Conservation (phyloP, 176 grass and related monocot species). For the Eremochloa ophiuroides region DNA sequence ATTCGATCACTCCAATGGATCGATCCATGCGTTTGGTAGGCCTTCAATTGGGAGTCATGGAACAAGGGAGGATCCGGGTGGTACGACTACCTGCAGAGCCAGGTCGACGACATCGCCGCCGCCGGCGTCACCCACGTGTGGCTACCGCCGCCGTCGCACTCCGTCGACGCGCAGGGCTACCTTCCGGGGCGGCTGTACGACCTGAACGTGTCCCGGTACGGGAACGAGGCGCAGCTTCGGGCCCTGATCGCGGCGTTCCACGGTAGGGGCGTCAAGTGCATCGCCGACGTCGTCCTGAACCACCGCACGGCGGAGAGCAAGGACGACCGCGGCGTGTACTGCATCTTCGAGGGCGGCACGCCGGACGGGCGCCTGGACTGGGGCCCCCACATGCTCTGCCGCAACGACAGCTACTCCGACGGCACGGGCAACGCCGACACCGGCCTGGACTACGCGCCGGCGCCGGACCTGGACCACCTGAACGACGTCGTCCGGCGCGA, state of each 20-base stretch:
- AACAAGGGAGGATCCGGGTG: conserved; percentile 37
- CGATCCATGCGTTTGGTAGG: background rate
- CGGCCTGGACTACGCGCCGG: conserved; percentile 25
- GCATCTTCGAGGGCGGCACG: conserved; percentile 65
- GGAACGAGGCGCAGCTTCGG: conserved; percentile 23
- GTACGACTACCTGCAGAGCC: conserved; percentile 42
- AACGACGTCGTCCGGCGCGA: conserved; percentile 40
- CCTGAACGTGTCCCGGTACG: conserved; percentile 50
- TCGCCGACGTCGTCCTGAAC: conserved; percentile 65
- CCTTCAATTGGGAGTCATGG: conserved; percentile 64
- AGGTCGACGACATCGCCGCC: conserved; percentile 34
- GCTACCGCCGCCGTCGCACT: conserved; percentile 52
- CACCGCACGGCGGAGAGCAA: conserved; percentile 54
- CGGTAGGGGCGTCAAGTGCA: conserved; percentile 23
- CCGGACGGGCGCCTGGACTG: conserved; percentile 52
- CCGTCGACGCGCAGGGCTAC: conserved; percentile 49
- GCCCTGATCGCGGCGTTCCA: conserved; percentile 34
- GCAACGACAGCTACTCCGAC: conserved; percentile 53
- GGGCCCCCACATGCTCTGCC: conserved; percentile 60
- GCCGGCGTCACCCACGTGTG: conserved; percentile 46
- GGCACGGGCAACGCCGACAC: conserved; percentile 56
- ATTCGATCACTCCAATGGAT: background rate
- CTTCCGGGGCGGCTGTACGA: conserved; percentile 62
- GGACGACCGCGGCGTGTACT: conserved; percentile 53
- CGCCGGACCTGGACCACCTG: conserved; percentile 71